Conservation (phyloP, 106 monocot species). For the Acanthochlamys bracteata region DNA sequence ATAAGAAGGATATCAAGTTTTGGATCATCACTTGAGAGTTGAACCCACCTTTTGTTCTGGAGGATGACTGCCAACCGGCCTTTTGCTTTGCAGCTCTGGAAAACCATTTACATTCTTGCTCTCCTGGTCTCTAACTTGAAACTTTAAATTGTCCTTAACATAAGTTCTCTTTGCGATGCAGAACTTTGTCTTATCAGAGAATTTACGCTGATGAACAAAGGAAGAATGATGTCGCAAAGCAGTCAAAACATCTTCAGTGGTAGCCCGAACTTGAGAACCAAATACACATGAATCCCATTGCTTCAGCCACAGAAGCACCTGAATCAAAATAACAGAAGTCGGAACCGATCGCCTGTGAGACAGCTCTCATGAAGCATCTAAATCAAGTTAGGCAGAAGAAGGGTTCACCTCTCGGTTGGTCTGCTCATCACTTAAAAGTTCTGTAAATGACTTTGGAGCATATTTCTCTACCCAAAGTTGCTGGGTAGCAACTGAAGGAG, state of each 20-base stretch:
- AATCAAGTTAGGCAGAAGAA: neutral
- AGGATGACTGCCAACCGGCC: constrained; percentile 11
- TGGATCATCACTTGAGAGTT: neutral
- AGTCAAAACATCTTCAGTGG: constrained; percentile 84
- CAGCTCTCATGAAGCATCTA: no score
- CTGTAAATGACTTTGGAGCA: constrained; percentile 84
- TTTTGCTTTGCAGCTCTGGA: constrained; percentile 38
- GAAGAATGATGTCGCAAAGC: constrained; percentile 61
- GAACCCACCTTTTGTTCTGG: constrained; percentile 61
- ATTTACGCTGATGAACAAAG: constrained; percentile 32
- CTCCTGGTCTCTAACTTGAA: constrained; percentile 18
- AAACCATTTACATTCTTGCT: constrained; percentile 18
- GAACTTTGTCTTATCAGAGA: constrained; percentile 27
- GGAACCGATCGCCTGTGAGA: neutral
- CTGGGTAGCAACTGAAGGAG: constrained; percentile 27
- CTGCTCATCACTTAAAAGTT: constrained; percentile 94
- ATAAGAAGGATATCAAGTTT: no score
- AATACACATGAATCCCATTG: constrained; percentile 97
- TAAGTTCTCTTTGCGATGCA: constrained; percentile 24
- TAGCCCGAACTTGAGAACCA: constrained; percentile 77
- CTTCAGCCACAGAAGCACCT: constrained; percentile 94
- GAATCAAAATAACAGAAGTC: neutral
- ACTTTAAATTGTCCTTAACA: constrained; percentile 17
- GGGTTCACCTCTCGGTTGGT: constrained; percentile 81
- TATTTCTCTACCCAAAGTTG: constrained; percentile 99